A percentile compares a stretch with the other conserved stretches of the same genome.
Evolutionary conservation across 2,329 filamentous ascomycete genomes (phyloP).

Genomic region (Aspergillus neoniger): DNA sequence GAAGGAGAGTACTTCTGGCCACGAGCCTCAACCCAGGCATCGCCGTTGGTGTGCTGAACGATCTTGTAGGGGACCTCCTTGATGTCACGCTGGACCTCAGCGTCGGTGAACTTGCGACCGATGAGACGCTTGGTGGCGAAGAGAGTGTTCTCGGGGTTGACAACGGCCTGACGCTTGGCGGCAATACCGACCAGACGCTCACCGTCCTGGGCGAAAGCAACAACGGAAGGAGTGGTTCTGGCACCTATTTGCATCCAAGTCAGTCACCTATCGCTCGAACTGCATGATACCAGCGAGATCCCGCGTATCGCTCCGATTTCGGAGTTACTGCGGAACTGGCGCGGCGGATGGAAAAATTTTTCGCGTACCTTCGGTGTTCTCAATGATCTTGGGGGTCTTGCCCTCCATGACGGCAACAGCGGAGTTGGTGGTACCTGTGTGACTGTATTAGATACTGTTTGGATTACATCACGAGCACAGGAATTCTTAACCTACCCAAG

Average conservation of each 20-base stretch:
- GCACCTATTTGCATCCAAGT: constrained; percentile 59
- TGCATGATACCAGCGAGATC: not conserved
- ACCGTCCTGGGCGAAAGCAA: constrained; percentile 92
- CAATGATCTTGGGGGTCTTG: constrained; percentile 91
- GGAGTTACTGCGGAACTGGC: constrained; percentile 10
- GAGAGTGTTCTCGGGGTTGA: constrained; percentile 97
- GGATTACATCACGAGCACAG: not conserved
- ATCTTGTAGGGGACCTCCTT: constrained; percentile 99
- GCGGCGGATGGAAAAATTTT: constrained; percentile 15
- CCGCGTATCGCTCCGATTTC: not conserved
- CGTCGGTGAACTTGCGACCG: constrained; percentile 92
- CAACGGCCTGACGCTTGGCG: constrained; percentile 95
- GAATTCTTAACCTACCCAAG: constrained; percentile 66
- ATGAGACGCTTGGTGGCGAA: constrained; percentile 99
- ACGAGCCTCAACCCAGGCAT: constrained; percentile 92
- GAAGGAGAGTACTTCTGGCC: constrained; percentile 96
- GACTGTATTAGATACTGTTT: constrained; percentile 19
- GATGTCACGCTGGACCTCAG: constrained; percentile 93
- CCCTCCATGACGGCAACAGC: constrained; percentile 98
- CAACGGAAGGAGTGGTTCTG: constrained; percentile 88
- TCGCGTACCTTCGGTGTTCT: constrained; percentile 85
- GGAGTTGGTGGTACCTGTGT: constrained; percentile 84
- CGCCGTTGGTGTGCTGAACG: constrained; percentile 92
- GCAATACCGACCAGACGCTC: constrained; percentile 96
- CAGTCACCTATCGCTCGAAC: constrained; percentile 12